Conservation (phyloP, 441 rosid genomes). For the Populus tomentosa region DNA sequence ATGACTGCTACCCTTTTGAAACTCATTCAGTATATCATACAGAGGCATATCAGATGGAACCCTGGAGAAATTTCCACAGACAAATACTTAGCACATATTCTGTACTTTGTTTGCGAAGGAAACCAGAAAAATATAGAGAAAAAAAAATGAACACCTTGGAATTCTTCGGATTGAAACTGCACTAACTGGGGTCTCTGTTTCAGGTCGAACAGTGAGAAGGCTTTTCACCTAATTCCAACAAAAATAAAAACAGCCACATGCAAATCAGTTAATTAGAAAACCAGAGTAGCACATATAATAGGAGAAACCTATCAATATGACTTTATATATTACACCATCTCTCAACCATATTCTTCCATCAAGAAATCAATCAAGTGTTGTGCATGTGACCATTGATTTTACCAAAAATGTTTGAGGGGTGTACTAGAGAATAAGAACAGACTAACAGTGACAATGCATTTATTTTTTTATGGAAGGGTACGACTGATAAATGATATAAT, state of each 20-base stretch:
- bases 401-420: background rate
- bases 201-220: constrained; percentile 94
- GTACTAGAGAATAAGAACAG: background rate
- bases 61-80: constrained; percentile 34
- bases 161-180: constrained; percentile 93
- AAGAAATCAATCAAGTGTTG: background rate
- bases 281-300: background rate
- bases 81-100: background rate
- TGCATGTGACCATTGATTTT: background rate
- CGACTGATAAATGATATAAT: background rate
- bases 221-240: constrained; percentile 62
- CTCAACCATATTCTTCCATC: background rate
- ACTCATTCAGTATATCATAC: constrained; percentile 88
- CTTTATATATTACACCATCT: background rate
- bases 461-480: background rate
- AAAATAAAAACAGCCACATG: background rate
- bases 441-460: background rate
- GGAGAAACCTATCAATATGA: background rate
- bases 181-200: constrained; percentile 93
- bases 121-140: background rate
- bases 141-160: constrained; percentile 49
- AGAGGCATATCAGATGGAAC: constrained; percentile 95
- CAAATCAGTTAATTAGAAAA: constrained; percentile 7
- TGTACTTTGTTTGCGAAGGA: background rate
- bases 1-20: constrained; percentile 97